Evolutionary conservation across 2,329 filamentous ascomycete species (phyloP), one percentile per base, ranked within the genome.

Genomic region (Fusarium abutilonis): DNA sequence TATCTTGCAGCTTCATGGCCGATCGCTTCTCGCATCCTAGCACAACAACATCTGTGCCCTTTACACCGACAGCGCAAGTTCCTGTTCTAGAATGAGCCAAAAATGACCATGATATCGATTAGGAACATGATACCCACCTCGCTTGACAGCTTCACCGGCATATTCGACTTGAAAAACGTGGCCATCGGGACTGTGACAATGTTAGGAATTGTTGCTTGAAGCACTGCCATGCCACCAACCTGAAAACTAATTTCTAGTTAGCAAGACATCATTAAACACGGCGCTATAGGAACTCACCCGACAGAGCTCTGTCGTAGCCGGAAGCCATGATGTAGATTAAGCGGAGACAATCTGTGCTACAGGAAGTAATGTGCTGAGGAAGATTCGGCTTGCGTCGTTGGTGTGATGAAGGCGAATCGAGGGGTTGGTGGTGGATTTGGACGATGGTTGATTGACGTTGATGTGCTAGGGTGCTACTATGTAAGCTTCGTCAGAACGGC

Each of bases 121-220:
- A 46, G 5, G 19, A 19, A 46, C 36, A 31, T 46, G 10, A 52
- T 72, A 71, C 76, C 58, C 81, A 95, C 94, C 95, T 92, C 95
- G 83, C 85, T 99, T 99, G 70, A 99, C 95, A 69, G 95, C 95
- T 82, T 99, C 95, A 70, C 96, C 90, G 53, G 95, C 95, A 86
- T 99, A 99, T 85, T 99, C 95, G 74, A 99, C 95, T 81, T 99
- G 95, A 82, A 99, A 99, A 73, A 99, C 95, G 83, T 99, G 95
- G 80, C 95, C 95, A 81, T 99, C 95, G 74, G 95, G 95, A 86
- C 94, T 98, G 75, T 44, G 55, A 17, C 43, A 43, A n/a, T 35
- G 75, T 89, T 78, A 88, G 82, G 32, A 19, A 70, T 65, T 28
- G 42, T 29, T 6, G 42, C 21, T 23, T 11, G 4, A 10, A 41